Base-by-base conservation (phyloP, 1,139 yeast genomes). In the Yamadazyma friedrichii region DNA sequence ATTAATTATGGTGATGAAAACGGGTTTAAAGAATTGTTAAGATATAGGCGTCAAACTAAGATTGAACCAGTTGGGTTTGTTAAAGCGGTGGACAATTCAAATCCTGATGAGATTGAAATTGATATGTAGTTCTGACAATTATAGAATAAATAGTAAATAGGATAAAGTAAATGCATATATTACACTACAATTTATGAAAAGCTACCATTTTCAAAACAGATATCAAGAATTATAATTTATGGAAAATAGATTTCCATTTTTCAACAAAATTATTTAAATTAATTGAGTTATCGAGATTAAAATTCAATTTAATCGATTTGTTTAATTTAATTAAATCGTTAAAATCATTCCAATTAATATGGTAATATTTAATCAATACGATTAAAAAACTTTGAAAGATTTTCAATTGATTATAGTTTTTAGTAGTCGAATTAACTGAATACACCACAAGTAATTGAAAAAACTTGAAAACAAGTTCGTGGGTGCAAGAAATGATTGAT, bases 11-110 rank as follows among this genome's bases (percentile, higher is more conserved):
- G 97, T 2, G 67, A 76, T 46, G 95, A 86, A 53, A 72, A 70
- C 2, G 78, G 86, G 0, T 88, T 78, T 59, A 88, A 85, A 52
- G 84, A 82, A 12, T 84, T 88, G 91, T 61, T 89, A 16, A 67
- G 84, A 36, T 67, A 73, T 50, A 86, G 82, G 56, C 69, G 91
- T 35, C 41, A 38, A 3, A 44, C 57, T 25, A 42, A 49, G 1
- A 48, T 53, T 11, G 40, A 42, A 12, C 70, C 78, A 0, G 60
- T 74, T 48, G 88, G 86, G 5, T 85, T 86, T 56, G 81, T 82
- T 15, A 75, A 72, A 38, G 65, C 76, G 1, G 54, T 59, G 8
- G 56, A 54, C 3, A 42, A 46, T 29, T 44, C 40, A 4, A 84
- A 85, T 53, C 84, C 87, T 1, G 88, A 85, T 51, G 83, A 80